Conservation (phyloP, 306 rosid genomes). For the Malus sylvestris region DNA sequence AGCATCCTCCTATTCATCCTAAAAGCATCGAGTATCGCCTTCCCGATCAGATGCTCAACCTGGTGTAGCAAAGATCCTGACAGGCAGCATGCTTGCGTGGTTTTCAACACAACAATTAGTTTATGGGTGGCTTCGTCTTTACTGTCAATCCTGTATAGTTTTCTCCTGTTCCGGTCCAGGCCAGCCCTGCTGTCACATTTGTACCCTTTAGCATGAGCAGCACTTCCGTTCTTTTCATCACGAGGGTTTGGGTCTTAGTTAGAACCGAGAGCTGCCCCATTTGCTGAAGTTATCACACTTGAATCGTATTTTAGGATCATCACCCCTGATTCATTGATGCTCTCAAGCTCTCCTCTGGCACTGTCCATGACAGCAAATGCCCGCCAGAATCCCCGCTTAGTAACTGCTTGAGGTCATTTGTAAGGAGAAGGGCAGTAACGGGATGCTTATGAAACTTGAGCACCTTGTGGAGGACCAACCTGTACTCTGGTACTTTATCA, state of each 20-base stretch:
- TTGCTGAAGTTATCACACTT: constrained; percentile 37
- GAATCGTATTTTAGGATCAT: constrained; percentile 17
- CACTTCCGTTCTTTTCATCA: constrained; percentile 18
- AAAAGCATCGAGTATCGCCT: constrained; percentile 19
- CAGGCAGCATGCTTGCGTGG: constrained; percentile 11
- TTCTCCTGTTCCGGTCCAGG: constrained; percentile 31
- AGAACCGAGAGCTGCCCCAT: constrained; percentile 33
- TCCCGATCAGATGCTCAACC: constrained; percentile 27
- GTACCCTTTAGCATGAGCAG: constrained; percentile 16
- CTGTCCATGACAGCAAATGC: constrained; percentile 81
- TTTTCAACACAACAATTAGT: constrained; percentile 9
- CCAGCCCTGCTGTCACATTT: constrained; percentile 41
- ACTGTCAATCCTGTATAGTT: constrained; percentile 5
- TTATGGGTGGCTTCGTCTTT: constrained; percentile 13
- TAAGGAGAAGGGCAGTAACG: constrained; percentile 75
- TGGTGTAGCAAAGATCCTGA: constrained; percentile 5
- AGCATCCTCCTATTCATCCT: constrained; percentile 32
- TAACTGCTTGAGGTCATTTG: constrained; percentile 80
- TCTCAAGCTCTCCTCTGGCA: constrained; percentile 75
- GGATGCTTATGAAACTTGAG: constrained; percentile 87
- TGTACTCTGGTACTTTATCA: constrained; percentile 62
- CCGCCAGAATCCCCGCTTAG: constrained; percentile 90
- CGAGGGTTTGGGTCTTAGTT: constrained; percentile 25
- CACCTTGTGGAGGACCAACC: constrained; percentile 67
- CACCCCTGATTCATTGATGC: constrained; percentile 68